These are phyloP conservation scores for Arthrinium phaeospermum DNA, from an alignment of 2,329 filamentous ascomycete genomes.

Conservation along the genomic window DNA sequence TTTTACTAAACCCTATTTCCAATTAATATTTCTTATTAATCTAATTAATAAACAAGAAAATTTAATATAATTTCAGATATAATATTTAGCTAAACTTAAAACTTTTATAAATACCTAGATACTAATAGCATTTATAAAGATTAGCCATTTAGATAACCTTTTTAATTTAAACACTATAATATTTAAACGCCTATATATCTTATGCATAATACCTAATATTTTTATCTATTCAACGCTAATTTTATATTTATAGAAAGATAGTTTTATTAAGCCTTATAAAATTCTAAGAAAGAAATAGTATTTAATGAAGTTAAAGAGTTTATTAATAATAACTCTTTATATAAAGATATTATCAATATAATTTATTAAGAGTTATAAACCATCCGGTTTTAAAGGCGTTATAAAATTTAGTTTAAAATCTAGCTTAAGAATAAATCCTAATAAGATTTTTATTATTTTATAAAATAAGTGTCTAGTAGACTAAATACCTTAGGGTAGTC, in stretches of 20 bases:
- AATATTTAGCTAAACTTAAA: neutral
- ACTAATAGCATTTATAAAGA: neutral
- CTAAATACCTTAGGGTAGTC: neutral
- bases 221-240: neutral
- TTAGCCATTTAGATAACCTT: neutral
- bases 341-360: slow-evolving; percentile 10
- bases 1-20: neutral
- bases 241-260: neutral
- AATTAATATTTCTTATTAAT: neutral
- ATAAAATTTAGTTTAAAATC: neutral
- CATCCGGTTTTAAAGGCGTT: neutral
- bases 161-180: neutral
- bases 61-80: neutral
- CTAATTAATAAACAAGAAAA: neutral
- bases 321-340: neutral
- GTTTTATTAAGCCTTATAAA: neutral
- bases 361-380: neutral
- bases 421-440: neutral
- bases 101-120: neutral
- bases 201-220: neutral
- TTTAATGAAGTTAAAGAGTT: neutral
- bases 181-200: neutral
- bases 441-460: neutral
- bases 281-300: neutral
- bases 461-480: neutral